Conservation (phyloP, 805 yeast genomes). For the Cyberlindnera mississippiensis region DNA sequence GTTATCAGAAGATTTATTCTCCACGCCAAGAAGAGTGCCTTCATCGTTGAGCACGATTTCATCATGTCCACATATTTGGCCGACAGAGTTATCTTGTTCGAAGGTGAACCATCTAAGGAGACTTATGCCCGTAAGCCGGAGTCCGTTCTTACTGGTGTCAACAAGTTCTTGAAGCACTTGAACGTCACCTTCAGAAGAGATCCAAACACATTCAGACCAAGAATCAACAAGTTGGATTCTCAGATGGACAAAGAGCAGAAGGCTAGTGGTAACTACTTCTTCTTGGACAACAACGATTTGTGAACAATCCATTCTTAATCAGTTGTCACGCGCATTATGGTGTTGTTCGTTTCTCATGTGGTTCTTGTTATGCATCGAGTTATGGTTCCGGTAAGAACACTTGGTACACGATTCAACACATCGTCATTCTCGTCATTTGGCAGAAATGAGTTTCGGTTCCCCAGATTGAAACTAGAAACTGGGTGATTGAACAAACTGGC, state of each 20-base stretch:
- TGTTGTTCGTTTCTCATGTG: too few relatives aligned
- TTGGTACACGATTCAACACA: too few relatives aligned
- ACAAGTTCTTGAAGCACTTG: constrained; percentile 92
- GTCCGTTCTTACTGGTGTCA: constrained; percentile 93
- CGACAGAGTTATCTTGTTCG: constrained; percentile 97
- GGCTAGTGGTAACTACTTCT: constrained; percentile 87
- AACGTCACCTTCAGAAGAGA: constrained; percentile 99
- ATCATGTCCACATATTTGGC: constrained; percentile 99
- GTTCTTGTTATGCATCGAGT: too few relatives aligned
- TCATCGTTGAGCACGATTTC: constrained; percentile 99
- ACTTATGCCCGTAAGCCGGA: constrained; percentile 89
- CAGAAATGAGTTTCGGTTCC: too few relatives aligned
- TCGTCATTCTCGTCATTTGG: too few relatives aligned
- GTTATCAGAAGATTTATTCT: constrained; percentile 95
- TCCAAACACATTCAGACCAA: constrained; percentile 96
- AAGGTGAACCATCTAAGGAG: constrained; percentile 85
- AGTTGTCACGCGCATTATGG: too few relatives aligned
- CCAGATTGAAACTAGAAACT: too few relatives aligned
- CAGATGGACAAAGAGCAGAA: constrained; percentile 99
- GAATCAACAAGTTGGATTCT: constrained; percentile 95
- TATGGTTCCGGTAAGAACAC: too few relatives aligned
- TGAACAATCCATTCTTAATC: constrained; percentile 18
- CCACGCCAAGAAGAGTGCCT: constrained; percentile 98
- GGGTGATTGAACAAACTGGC: too few relatives aligned
- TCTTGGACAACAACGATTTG: constrained; percentile 67